Percentiles rank a stretch among this genome's conserved stretches.
phyloP scores from a whole-genome alignment of 257 asterid species.

The Capsicum chinense region DNA sequence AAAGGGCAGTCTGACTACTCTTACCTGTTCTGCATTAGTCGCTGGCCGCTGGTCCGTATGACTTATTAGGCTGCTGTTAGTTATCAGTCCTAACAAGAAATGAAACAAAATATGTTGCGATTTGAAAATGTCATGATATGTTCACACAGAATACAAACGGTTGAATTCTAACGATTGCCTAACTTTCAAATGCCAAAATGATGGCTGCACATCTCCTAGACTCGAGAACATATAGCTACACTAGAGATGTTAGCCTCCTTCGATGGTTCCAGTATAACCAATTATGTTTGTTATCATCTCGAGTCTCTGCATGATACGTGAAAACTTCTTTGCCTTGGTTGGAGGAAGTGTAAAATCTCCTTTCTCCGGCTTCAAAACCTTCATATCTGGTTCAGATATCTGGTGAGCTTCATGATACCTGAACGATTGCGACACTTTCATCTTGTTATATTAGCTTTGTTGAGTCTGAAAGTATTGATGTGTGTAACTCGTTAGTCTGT shows the following conservation, averaged over 20 bases:
- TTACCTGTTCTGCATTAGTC: neutral
- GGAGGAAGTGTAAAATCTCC: neutral
- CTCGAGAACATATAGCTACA: neutral
- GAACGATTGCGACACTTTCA: neutral
- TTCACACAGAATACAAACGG: neutral
- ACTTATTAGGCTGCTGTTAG: conserved; percentile 7
- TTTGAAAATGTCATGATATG: neutral
- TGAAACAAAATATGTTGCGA: neutral
- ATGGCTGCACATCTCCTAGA: neutral
- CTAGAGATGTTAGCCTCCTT: neutral
- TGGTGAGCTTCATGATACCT: neutral
- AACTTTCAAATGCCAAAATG: conserved; percentile 22
- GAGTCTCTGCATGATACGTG: neutral
- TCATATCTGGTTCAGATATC: no score
- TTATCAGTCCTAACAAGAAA: neutral
- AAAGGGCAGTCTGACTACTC: neutral
- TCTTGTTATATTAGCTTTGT: neutral
- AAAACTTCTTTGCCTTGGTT: neutral
- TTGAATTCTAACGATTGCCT: neutral
- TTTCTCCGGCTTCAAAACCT: neutral
- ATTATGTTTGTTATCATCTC: neutral
- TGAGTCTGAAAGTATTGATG: neutral
- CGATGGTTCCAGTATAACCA: neutral
- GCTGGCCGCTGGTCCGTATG: neutral
- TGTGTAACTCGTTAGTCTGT: neutral